phyloP scores from a whole-genome alignment of 2,329 filamentous ascomycete genomes.

The Aspergillus sp. region DNA sequence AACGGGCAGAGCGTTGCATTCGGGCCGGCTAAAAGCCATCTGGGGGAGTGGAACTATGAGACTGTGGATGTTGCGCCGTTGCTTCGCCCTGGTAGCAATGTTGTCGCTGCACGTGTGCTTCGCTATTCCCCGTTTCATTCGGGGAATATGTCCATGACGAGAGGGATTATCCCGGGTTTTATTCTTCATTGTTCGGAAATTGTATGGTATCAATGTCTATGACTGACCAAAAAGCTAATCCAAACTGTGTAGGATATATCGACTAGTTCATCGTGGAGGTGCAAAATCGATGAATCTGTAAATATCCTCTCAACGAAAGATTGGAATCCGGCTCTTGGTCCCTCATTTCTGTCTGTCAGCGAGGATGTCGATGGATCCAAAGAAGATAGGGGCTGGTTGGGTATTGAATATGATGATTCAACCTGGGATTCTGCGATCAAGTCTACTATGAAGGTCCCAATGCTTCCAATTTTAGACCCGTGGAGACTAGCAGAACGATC shows the following conservation, averaged over 20 bases:
- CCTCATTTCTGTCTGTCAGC: slow-evolving; percentile 2
- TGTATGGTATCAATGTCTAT: too few species aligned
- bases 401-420: background rate
- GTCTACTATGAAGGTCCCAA: background rate
- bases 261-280: background rate
- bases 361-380: background rate
- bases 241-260: background rate
- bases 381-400: background rate
- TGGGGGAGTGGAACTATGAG: slow-evolving; percentile 8
- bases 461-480: slow-evolving; percentile 6
- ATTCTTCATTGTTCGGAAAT: background rate
- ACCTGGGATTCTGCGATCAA: background rate
- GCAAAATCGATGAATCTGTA: background rate
- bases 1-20: slow-evolving; percentile 6
- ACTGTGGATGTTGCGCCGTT: slow-evolving; percentile 5
- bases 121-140: slow-evolving; percentile 1
- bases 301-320: background rate
- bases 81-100: background rate
- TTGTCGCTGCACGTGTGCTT: slow-evolving; percentile 5
- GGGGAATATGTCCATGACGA: slow-evolving; percentile 3
- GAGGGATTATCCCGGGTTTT: slow-evolving; percentile 2
- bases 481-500: slow-evolving; percentile 1
- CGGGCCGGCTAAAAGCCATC: slow-evolving; percentile 8
- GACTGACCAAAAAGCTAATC: too few species aligned
- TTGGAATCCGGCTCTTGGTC: slow-evolving; percentile 10